Evolutionary conservation across 257 asterid genomes (phyloP).

Genomic region (Penstemon eatonii): DNA sequence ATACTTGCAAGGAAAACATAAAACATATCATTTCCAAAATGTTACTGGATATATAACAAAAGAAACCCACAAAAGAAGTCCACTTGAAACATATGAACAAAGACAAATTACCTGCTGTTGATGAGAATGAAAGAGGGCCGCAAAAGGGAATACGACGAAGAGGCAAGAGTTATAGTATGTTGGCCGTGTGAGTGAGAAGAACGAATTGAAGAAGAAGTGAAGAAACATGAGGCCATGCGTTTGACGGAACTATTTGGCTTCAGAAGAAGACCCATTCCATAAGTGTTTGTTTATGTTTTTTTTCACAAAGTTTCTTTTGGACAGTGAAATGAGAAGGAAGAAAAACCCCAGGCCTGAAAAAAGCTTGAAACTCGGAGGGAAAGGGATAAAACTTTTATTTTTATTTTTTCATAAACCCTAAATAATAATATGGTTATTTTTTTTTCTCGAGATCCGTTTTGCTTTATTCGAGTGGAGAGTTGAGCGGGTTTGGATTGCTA

Average conservation of each 20-base stretch:
- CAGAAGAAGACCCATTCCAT: slow-evolving; percentile 56
- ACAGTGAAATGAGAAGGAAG: slow-evolving; percentile 10
- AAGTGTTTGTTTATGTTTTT: slow-evolving; percentile 10
- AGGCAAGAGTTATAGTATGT: slow-evolving; percentile 14
- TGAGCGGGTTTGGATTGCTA: no score
- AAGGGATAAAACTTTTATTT: slow-evolving; percentile 5
- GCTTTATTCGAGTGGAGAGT: no score
- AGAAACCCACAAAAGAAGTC: slow-evolving; percentile 5
- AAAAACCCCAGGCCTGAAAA: no score
- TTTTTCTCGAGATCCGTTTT: no score
- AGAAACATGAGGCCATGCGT: slow-evolving; percentile 54
- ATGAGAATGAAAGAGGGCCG: slow-evolving; percentile 35
- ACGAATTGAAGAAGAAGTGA: slow-evolving; percentile 31
- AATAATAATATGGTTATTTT: neutral
- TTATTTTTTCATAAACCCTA: slow-evolving; percentile 10
- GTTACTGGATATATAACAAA: neutral
- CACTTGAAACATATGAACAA: neutral
- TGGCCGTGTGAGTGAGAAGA: slow-evolving; percentile 35
- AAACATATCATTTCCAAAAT: no score
- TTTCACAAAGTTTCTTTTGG: slow-evolving; percentile 16
- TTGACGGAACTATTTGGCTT: slow-evolving; percentile 45
- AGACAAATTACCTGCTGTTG: slow-evolving; percentile 32
- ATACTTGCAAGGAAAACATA: no score
- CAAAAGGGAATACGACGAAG: slow-evolving; percentile 33
- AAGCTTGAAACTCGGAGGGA: neutral